phyloP scores from a whole-genome alignment of 495 filamentous ascomycete genomes.

The Neurospora sublineolata region DNA sequence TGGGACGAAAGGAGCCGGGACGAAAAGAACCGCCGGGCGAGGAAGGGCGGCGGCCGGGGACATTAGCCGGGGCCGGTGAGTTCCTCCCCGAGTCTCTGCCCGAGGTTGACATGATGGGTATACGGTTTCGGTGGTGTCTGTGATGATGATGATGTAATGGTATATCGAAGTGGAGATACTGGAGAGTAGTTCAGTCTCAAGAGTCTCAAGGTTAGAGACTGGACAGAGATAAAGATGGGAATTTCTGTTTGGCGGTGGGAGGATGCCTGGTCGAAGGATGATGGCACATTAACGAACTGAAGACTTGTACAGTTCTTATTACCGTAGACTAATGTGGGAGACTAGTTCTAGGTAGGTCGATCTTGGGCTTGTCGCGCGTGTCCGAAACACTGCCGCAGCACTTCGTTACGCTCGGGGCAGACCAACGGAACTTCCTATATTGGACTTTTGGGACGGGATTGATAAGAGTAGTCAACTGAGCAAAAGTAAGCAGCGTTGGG shows the following conservation, averaged over 20 bases:
- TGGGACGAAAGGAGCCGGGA: constrained; percentile 26
- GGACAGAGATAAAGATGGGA: neutral
- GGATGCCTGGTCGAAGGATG: neutral
- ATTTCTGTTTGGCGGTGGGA: neutral
- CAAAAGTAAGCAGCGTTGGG: neutral
- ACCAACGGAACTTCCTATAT: neutral
- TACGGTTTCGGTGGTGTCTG: neutral
- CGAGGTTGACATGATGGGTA: constrained; percentile 26
- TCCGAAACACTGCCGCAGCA: neutral
- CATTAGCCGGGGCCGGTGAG: constrained; percentile 20
- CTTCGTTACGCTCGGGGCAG: neutral
- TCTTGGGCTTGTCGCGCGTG: neutral
- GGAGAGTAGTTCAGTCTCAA: neutral
- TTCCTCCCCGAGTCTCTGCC: constrained; percentile 13
- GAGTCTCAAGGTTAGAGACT: neutral
- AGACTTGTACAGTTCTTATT: neutral
- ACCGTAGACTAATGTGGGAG: neutral
- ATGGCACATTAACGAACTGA: neutral
- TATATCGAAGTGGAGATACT: neutral
- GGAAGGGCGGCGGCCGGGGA: constrained; percentile 14
- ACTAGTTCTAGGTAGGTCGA: neutral
- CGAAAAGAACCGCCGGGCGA: constrained; percentile 27
- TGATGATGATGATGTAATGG: neutral
- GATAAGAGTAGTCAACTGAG: neutral
- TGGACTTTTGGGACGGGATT: neutral